phyloP scores from a whole-genome alignment of 2,329 filamentous ascomycete genomes.

The Trichoderma breve region DNA sequence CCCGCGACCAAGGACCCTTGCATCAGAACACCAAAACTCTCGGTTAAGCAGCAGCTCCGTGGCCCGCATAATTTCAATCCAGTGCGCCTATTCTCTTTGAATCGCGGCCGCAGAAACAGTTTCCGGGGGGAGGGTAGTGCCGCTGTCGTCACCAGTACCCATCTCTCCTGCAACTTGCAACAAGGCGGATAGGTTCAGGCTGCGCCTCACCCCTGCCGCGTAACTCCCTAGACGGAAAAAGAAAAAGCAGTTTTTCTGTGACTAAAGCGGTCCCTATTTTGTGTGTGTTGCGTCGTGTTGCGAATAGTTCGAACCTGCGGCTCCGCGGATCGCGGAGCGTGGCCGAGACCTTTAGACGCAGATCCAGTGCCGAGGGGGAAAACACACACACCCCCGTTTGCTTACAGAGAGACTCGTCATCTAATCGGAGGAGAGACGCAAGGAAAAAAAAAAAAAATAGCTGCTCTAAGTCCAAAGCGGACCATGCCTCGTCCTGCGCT shows the following conservation, averaged over 20 bases:
- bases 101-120: background rate
- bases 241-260: background rate
- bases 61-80: background rate
- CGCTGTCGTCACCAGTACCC: background rate
- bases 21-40: background rate
- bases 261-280: background rate
- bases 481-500: conserved; percentile 35
- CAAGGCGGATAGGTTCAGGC: background rate
- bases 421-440: background rate
- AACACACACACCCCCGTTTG: background rate
- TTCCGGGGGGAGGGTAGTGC: background rate
- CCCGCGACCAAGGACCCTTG: background rate
- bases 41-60: background rate
- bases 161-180: background rate
- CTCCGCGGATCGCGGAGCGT: conserved; percentile 1
- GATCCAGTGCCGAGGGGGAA: background rate
- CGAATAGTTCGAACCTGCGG: background rate
- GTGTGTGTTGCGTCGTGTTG: background rate
- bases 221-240: background rate
- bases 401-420: conserved; percentile 16
- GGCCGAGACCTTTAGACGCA: background rate
- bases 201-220: conserved; percentile 10
- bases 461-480: background rate
- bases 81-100: background rate
- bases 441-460: background rate